Evolutionary conservation across 1,284 basidiomycete genomes (phyloP), one percentile per base, ranked within the genome.

Genomic region (Ustilago crameri): DNA sequence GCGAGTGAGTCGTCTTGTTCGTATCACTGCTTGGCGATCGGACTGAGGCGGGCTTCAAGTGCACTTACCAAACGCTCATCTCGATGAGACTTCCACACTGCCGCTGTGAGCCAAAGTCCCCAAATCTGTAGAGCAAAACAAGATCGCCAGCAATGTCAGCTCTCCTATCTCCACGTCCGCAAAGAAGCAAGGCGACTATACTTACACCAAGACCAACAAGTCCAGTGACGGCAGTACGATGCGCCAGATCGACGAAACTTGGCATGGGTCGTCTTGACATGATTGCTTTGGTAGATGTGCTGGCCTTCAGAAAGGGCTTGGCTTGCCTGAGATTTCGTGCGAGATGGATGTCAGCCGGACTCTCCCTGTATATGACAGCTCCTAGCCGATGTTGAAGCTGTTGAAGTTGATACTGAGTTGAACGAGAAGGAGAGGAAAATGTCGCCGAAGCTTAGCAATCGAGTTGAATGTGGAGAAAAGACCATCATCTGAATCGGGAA

Each of bases 41-140:
- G 10, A 4, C 7, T 38, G 15, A 24, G 14, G 9, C 37, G 17
- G 26, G 5, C 17, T 17, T 12, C 17, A 3, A 9, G 15, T n/a
- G 41, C 2, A 76, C 76, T 59, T 60, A 80, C 78, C 27, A 65
- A 27, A 9, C 69, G 55, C 26, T 79, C 76, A 42, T 69, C 78
- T 40, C 78, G 67, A 54, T 76, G 65, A 34, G 74, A 76, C 72
- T 80, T 80, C 70, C 74, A 80, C 4, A 80, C 78, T 7, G 78
- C 78, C 38, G 60, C 78, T 37, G 76, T 80, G 30, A 79, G 74
- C 78, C 78, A 80, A 24, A 80, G 26, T 23, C 78, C 78, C 76
- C 76, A 80, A 27, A 80, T 53, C 78, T 80, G 47, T 9, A 1
- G 43, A 17, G 7, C 17, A 9, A 27, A 23, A n/a, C 10, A 30